These are phyloP conservation scores for Aspergillus amoenus DNA, from an alignment of 2,329 filamentous ascomycete species.

Conservation along the genomic window DNA sequence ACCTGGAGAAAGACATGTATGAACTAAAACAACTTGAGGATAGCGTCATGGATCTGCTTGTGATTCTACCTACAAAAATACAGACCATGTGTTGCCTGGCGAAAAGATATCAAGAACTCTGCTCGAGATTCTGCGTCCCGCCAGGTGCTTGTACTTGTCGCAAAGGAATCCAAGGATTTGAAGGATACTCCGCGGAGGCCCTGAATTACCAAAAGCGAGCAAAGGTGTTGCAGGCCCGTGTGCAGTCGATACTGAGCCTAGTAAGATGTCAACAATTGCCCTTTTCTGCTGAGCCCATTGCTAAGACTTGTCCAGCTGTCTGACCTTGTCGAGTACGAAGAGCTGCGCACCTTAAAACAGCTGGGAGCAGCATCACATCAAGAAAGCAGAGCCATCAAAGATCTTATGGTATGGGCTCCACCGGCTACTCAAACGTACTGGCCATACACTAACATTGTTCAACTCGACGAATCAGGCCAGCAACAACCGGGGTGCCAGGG, in stretches of 20 bases:
- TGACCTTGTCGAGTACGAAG: slow-evolving; percentile 12
- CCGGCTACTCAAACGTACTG: too few relatives aligned
- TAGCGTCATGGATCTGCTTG: slow-evolving; percentile 13
- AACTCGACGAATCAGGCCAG: not conserved
- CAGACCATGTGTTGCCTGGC: slow-evolving; percentile 5
- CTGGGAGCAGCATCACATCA: too few relatives aligned
- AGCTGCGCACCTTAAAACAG: not conserved
- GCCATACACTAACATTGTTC: too few relatives aligned
- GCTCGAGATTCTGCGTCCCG: not conserved
- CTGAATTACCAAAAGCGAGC: slow-evolving; percentile 10
- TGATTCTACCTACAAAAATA: slow-evolving; percentile 11
- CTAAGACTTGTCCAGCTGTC: not conserved
- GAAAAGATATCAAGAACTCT: slow-evolving; percentile 7
- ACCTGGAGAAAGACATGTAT: slow-evolving; percentile 8
- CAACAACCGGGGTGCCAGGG: slow-evolving; percentile 9
- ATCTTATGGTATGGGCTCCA: slow-evolving; percentile 4
- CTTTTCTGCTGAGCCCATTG: not conserved
- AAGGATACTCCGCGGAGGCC: slow-evolving; percentile 5
- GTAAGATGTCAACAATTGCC: not conserved
- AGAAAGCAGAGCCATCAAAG: not conserved
- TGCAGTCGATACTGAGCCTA: slow-evolving; percentile 12
- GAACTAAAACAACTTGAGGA: slow-evolving; percentile 14
- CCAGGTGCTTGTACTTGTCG: not conserved
- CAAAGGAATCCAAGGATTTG: slow-evolving; percentile 8
- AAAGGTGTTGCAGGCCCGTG: slow-evolving; percentile 6